phyloP scores from a whole-genome alignment of 768 basidiomycete genomes.

The Rhizopogon roseolus region DNA sequence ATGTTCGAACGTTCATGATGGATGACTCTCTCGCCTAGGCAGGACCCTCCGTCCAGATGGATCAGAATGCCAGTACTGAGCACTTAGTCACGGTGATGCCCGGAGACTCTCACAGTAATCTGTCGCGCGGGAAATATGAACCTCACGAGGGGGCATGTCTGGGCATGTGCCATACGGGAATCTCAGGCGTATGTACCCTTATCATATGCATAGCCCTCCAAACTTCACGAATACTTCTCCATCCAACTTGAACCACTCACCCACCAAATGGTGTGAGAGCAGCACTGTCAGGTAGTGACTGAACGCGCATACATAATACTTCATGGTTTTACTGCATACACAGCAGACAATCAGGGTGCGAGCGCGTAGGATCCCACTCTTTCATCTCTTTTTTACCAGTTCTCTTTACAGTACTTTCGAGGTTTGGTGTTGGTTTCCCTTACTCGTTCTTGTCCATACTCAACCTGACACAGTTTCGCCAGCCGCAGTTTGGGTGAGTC shows the following conservation, averaged over 20 bases:
- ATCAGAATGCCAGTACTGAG: too few species aligned
- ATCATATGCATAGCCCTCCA: neutral
- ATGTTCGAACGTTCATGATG: too few species aligned
- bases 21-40: too few species aligned
- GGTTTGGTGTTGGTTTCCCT: neutral
- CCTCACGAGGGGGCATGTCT: too few species aligned
- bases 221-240: neutral
- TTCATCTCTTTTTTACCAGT: neutral
- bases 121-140: too few species aligned
- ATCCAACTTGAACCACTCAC: neutral
- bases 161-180: too few species aligned
- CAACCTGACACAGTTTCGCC: conserved; percentile 2
- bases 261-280: neutral
- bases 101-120: too few species aligned
- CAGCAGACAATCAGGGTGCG: conserved; percentile 7
- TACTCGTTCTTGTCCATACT: neutral
- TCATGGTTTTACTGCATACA: conserved; percentile 5
- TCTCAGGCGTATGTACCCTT: neutral
- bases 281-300: neutral
- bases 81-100: too few species aligned
- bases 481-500: conserved; percentile 6
- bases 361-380: neutral
- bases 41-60: too few species aligned
- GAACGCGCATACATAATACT: conserved; percentile 1
- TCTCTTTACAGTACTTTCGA: conserved; percentile 5